Percentiles rank a stretch among this genome's conserved stretches.
Conservation (phyloP, 352 stramenopile genomes). For the Pythium grandisporangium region DNA sequence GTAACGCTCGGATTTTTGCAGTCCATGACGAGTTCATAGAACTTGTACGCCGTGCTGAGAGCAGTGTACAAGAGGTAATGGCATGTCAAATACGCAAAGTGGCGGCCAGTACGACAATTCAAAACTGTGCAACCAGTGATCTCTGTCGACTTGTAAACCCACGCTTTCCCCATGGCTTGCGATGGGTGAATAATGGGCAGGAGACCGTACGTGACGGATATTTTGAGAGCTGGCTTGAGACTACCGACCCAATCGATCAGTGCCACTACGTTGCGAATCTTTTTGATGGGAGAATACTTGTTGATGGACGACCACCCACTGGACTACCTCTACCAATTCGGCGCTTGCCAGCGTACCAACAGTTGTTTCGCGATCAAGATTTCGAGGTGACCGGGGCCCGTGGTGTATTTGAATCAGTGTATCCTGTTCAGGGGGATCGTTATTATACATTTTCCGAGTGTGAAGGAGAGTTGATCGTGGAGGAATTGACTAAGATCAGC, state of each 20-base stretch:
- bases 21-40: too few species aligned
- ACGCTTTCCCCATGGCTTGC: conserved; percentile 1
- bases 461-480: conserved; percentile 14
- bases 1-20: too few species aligned
- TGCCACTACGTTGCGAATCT: conserved; percentile 14
- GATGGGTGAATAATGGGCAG: too few species aligned
- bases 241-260: too few species aligned
- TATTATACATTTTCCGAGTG: conserved; percentile 28
- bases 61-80: too few species aligned
- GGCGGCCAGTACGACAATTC: too few species aligned
- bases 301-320: conserved; percentile 7
- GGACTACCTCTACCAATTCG: conserved; percentile 6
- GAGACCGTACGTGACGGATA: too few species aligned
- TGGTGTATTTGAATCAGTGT: conserved; percentile 17
- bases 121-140: too few species aligned
- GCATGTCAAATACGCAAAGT: too few species aligned
- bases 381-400: conserved; percentile 15
- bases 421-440: conserved; percentile 10
- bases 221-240: too few species aligned
- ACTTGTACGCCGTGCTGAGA: too few species aligned
- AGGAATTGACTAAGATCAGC: conserved; percentile 11
- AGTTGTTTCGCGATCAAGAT: conserved; percentile 13
- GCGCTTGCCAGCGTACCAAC: neutral
- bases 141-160: conserved; percentile 6
- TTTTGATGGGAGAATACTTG: conserved; percentile 9